Evolutionary conservation across 1,284 basidiomycete species (phyloP).

Genomic region (Dichomitus squalens): DNA sequence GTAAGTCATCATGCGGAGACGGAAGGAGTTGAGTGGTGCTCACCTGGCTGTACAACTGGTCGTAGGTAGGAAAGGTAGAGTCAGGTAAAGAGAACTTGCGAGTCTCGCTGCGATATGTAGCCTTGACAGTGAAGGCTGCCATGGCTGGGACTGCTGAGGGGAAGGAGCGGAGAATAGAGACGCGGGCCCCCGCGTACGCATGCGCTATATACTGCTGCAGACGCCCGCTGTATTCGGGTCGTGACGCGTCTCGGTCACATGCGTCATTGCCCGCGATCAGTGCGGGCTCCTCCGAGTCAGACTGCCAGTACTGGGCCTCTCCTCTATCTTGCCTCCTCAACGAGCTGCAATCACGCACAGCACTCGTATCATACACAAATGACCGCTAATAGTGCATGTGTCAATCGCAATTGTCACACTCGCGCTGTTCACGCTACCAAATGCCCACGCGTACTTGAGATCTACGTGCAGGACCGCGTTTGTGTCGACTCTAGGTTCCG

Average conservation of each 20-base stretch:
- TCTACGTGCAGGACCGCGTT: too few relatives aligned
- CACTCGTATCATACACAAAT: too few relatives aligned
- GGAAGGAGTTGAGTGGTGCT: conserved; percentile 13
- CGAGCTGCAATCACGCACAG: too few relatives aligned
- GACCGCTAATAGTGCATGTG: too few relatives aligned
- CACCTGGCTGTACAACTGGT: conserved; percentile 48
- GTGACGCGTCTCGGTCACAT: conserved; percentile 23
- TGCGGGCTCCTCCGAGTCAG: too few relatives aligned
- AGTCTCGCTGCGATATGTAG: conserved; percentile 53
- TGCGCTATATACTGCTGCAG: conserved; percentile 18
- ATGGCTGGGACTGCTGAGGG: conserved; percentile 37
- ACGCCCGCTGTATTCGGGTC: conserved; percentile 20
- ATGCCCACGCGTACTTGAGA: too few relatives aligned
- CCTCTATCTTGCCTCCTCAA: not conserved
- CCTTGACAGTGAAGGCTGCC: conserved; percentile 51
- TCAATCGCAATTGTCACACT: too few relatives aligned
- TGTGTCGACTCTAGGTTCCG: too few relatives aligned
- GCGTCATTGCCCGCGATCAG: not conserved
- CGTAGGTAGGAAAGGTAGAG: conserved; percentile 44
- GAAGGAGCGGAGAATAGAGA: conserved; percentile 21
- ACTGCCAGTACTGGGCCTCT: not conserved
- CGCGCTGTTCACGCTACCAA: too few relatives aligned
- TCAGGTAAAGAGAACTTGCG: conserved; percentile 49
- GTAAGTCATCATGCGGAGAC: conserved; percentile 14
- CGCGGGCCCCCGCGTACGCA: conserved; percentile 12